These are phyloP conservation scores for Talaromyces sp. DNA, from an alignment of 2,329 filamentous ascomycete species.

Conservation along the genomic window DNA sequence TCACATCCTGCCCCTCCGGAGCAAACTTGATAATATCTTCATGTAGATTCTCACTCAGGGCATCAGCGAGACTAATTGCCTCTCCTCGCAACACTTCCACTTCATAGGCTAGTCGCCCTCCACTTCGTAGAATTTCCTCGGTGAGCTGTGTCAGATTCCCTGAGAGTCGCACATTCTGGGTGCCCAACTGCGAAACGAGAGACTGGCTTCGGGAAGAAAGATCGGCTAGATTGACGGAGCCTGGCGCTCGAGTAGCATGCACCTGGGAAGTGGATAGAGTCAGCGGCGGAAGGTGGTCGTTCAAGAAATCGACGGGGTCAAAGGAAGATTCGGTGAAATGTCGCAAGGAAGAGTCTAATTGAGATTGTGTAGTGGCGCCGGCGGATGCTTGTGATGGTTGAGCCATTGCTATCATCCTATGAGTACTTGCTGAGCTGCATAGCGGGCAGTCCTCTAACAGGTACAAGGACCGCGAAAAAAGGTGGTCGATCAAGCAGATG, in stretches of 20 bases:
- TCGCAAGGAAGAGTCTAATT: constrained; percentile 68
- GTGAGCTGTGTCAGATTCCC: constrained; percentile 81
- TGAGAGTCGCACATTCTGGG: constrained; percentile 80
- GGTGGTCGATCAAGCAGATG: not conserved
- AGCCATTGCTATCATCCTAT: constrained; percentile 6
- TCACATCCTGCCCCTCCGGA: constrained; percentile 43
- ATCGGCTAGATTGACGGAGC: constrained; percentile 64
- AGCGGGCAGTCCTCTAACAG: not conserved
- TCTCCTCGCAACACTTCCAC: constrained; percentile 91
- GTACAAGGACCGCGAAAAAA: not conserved
- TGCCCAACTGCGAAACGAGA: constrained; percentile 81
- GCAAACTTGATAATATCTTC: constrained; percentile 72
- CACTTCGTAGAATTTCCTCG: constrained; percentile 88
- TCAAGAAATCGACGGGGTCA: constrained; percentile 81
- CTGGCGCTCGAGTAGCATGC: constrained; percentile 40
- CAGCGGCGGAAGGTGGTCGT: constrained; percentile 70
- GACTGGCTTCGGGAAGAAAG: constrained; percentile 77
- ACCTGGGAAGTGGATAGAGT: constrained; percentile 46
- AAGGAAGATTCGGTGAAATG: constrained; percentile 75
- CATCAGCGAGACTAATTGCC: constrained; percentile 73
- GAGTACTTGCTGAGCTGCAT: not conserved
- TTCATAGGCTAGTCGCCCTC: constrained; percentile 85
- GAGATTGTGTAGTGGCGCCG: constrained; percentile 42
- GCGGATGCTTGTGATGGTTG: not conserved
- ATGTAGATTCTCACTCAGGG: constrained; percentile 68